These are phyloP conservation scores for Phytophthora podocarpi DNA, from an alignment of 352 stramenopile species.

Conservation along the genomic window DNA sequence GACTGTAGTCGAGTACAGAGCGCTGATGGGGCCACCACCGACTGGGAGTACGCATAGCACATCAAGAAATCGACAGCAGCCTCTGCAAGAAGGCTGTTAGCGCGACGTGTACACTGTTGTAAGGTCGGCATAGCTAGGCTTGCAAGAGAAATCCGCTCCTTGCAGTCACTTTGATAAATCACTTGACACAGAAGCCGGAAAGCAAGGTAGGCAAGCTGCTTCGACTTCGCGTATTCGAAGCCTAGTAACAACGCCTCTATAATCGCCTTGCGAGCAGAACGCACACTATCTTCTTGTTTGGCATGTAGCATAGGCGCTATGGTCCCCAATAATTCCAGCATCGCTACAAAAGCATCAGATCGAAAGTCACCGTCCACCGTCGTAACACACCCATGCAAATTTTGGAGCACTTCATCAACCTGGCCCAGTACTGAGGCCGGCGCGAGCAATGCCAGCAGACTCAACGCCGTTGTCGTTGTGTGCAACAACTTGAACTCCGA, in stretches of 20 bases:
- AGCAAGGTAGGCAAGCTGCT: conserved; percentile 62
- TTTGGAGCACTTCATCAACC: conserved; percentile 44
- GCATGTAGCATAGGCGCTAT: conserved; percentile 34
- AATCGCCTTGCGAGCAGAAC: conserved; percentile 37
- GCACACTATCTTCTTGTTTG: conserved; percentile 5
- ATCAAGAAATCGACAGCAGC: conserved; percentile 81
- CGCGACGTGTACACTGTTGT: conserved; percentile 41
- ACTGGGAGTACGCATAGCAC: conserved; percentile 70
- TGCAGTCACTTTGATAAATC: conserved; percentile 48
- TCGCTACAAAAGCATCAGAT: conserved; percentile 58
- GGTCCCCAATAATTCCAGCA: conserved; percentile 74
- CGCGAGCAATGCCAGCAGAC: conserved; percentile 57
- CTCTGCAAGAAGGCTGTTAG: conserved; percentile 61
- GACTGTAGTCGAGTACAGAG: conserved; percentile 19
- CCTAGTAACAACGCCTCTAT: conserved; percentile 61
- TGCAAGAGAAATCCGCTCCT: conserved; percentile 55
- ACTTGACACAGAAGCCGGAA: conserved; percentile 74
- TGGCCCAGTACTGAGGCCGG: conserved; percentile 43
- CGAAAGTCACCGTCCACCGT: conserved; percentile 71
- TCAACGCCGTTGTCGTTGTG: conserved; percentile 60
- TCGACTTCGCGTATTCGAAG: conserved; percentile 61
- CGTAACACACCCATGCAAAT: conserved; percentile 51
- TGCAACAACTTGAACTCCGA: conserved; percentile 68
- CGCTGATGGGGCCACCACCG: conserved; percentile 44
- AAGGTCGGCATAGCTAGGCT: conserved; percentile 55